Evolutionary conservation across 805 yeast species (phyloP).

Genomic region (Helenozyma rhizophorensis): DNA sequence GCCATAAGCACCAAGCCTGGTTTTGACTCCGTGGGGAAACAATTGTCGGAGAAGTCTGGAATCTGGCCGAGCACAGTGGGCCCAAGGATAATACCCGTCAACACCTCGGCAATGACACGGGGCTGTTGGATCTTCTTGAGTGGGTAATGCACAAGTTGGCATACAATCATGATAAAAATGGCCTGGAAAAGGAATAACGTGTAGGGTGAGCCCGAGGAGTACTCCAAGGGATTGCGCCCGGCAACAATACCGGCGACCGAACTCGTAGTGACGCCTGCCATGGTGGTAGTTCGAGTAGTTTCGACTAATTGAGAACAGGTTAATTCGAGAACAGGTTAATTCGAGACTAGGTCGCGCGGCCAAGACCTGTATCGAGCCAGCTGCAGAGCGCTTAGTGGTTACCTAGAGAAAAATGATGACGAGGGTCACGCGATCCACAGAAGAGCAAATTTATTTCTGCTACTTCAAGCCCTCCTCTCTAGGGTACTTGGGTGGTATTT

Average conservation of each 20-base stretch:
- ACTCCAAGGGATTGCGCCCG: slow-evolving; percentile 66
- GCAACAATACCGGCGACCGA: slow-evolving; percentile 65
- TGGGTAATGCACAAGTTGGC: slow-evolving; percentile 60
- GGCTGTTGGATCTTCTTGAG: slow-evolving; percentile 66
- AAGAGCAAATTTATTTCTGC: no score
- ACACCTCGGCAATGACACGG: slow-evolving; percentile 75
- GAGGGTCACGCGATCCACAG: no score
- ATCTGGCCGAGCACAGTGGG: slow-evolving; percentile 72
- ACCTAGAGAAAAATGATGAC: no score
- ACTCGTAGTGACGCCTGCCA: slow-evolving; percentile 31
- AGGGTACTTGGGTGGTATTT: no score
- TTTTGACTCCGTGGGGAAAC: slow-evolving; percentile 62
- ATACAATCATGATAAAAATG: slow-evolving; percentile 52
- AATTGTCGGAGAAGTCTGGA: slow-evolving; percentile 58
- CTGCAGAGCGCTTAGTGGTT: no score
- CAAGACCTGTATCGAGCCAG: no score
- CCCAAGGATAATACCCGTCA: slow-evolving; percentile 71
- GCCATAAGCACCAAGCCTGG: slow-evolving; percentile 66
- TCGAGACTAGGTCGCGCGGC: no score
- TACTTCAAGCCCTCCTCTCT: no score
- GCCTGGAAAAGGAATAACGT: slow-evolving; percentile 71
- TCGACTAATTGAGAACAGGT: no score
- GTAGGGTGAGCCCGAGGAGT: slow-evolving; percentile 54
- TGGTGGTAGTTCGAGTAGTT: slow-evolving; percentile 8
- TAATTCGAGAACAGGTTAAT: no score